phyloP scores from a whole-genome alignment of 257 asterid species.

The Penstemon eatonii region DNA sequence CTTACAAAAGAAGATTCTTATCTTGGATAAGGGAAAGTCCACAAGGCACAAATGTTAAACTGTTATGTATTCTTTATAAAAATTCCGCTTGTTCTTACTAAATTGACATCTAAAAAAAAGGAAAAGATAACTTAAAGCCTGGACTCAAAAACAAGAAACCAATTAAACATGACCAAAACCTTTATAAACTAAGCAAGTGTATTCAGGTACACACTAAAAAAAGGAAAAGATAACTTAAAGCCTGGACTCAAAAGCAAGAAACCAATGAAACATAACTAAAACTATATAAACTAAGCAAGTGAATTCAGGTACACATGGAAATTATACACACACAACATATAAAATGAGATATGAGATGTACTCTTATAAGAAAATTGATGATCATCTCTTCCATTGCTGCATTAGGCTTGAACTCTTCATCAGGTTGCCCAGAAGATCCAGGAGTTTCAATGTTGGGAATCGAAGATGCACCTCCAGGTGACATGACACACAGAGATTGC shows the following conservation, averaged over 20 bases:
- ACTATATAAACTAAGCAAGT: conserved; percentile 7
- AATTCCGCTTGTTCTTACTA: no score
- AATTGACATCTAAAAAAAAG: no score
- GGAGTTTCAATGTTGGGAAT: conserved; percentile 93
- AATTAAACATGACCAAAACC: neutral
- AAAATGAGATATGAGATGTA: conserved; percentile 43
- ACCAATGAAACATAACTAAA: neutral
- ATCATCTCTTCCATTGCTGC: conserved; percentile 99
- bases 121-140: neutral
- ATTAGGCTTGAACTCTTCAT: conserved; percentile 99
- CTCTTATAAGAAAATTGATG: conserved; percentile 95
- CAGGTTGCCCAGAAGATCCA: conserved; percentile 92
- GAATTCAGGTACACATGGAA: conserved; percentile 2
- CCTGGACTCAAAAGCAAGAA: neutral
- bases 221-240: neutral
- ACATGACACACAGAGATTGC: conserved; percentile 90
- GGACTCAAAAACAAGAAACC: neutral
- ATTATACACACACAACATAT: conserved; percentile 7
- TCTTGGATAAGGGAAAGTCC: no score
- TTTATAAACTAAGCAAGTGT: neutral
- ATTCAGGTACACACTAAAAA: neutral
- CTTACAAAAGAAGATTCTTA: no score
- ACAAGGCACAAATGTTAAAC: no score
- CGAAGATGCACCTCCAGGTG: conserved; percentile 94
- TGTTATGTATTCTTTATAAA: no score